Conservation (phyloP, 257 asterid species). For the Solanum chilense region DNA sequence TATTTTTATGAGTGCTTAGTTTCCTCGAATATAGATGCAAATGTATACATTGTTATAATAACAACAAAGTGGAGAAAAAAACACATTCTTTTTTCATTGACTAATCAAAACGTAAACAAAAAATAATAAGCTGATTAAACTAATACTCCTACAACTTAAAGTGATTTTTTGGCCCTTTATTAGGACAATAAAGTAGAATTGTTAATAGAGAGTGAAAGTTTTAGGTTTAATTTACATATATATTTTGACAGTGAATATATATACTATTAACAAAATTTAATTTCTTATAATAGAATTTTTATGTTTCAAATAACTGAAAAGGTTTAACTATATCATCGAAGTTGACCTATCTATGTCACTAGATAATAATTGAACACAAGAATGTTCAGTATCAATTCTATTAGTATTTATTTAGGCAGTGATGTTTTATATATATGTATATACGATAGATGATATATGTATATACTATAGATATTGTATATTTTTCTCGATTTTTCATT, state of each 20-base stretch:
- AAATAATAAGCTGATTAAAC: neutral
- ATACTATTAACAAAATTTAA: too few relatives aligned
- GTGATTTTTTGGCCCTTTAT: neutral
- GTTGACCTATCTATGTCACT: too few relatives aligned
- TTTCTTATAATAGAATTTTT: too few relatives aligned
- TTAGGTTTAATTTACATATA: neutral
- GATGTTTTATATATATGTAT: neutral
- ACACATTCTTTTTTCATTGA: neutral
- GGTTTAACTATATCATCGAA: too few relatives aligned
- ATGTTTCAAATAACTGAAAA: too few relatives aligned
- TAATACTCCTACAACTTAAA: neutral
- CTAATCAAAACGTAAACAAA: neutral
- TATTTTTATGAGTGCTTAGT: too few relatives aligned
- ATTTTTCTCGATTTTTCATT: neutral
- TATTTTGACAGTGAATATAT: neutral
- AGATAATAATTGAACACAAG: too few relatives aligned
- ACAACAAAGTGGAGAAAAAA: neutral
- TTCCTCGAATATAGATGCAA: too few relatives aligned
- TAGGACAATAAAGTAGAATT: neutral
- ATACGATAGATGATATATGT: neutral
- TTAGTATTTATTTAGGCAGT: neutral
- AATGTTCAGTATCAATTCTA: neutral
- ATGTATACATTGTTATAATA: too few relatives aligned
- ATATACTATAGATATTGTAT: neutral
- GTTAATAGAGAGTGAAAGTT: neutral